Percentiles rank a stretch among this genome's conserved stretches.
Conservation (phyloP, 805 yeast species). For the Cyberlindnera suaveolens region DNA sequence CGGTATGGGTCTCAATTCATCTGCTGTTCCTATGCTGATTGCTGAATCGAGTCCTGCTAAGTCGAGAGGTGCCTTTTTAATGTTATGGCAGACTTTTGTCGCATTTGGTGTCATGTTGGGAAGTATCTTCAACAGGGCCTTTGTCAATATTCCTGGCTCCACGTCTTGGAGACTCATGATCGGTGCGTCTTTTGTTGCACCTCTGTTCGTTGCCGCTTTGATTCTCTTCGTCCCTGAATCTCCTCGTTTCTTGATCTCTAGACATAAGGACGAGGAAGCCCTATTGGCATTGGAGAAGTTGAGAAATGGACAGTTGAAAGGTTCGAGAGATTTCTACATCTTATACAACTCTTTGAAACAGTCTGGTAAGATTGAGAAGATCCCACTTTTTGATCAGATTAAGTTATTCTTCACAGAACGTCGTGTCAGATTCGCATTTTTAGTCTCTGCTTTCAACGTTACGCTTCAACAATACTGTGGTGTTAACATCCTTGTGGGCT, state of each 20-base stretch:
- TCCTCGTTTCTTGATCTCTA: slow-evolving; percentile 62
- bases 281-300: slow-evolving; percentile 36
- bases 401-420: slow-evolving; percentile 36
- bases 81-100: slow-evolving; percentile 74
- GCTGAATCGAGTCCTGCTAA: slow-evolving; percentile 57
- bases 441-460: slow-evolving; percentile 44
- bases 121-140: slow-evolving; percentile 52
- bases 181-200: slow-evolving; percentile 57
- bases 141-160: slow-evolving; percentile 39
- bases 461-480: slow-evolving; percentile 54
- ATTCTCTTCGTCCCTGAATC: slow-evolving; percentile 61
- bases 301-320: slow-evolving; percentile 1
- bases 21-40: slow-evolving; percentile 62
- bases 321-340: slow-evolving; percentile 58
- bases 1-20: slow-evolving; percentile 62
- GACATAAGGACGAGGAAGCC: slow-evolving; percentile 43
- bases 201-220: slow-evolving; percentile 46
- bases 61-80: slow-evolving; percentile 58
- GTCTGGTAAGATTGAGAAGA: slow-evolving; percentile 36
- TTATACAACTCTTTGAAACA: slow-evolving; percentile 45
- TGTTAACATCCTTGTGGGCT: slow-evolving; percentile 45
- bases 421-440: slow-evolving; percentile 46
- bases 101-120: slow-evolving; percentile 71
- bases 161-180: slow-evolving; percentile 63
- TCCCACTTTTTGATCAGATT: slow-evolving; percentile 33